Percentiles rank a stretch among this genome's conserved stretches.
Conservation (phyloP, 352 stramenopile genomes). For the Phytophthora podocarpi region DNA sequence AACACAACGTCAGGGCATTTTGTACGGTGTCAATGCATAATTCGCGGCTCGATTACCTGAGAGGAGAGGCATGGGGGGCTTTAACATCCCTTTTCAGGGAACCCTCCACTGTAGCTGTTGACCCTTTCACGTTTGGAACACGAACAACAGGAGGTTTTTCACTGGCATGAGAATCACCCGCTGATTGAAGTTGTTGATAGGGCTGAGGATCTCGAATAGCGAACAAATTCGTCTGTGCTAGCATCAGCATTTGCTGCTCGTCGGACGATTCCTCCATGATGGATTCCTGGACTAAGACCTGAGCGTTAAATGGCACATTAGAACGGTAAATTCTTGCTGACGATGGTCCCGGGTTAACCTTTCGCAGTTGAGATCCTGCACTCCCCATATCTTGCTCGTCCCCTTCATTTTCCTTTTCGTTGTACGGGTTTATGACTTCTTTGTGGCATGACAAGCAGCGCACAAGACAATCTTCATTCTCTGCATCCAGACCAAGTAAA, state of each 20-base stretch:
- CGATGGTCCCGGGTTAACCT: constrained; percentile 57
- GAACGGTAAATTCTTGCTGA: constrained; percentile 67
- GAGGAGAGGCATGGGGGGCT: constrained; percentile 19
- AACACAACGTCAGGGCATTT: background rate
- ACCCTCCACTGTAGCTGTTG: constrained; percentile 4
- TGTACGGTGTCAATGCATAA: background rate
- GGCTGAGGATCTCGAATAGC: constrained; percentile 3
- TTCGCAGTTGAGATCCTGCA: constrained; percentile 31
- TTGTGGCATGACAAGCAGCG: constrained; percentile 77
- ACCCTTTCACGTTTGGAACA: constrained; percentile 22
- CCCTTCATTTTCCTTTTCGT: constrained; percentile 16
- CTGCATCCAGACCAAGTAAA: constrained; percentile 49
- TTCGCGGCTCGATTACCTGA: constrained; percentile 28
- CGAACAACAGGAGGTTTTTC: constrained; percentile 26
- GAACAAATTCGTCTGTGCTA: background rate
- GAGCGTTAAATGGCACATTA: constrained; percentile 61
- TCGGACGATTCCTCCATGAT: constrained; percentile 26
- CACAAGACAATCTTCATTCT: constrained; percentile 70
- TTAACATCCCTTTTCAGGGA: constrained; percentile 21
- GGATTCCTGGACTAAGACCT: constrained; percentile 30
- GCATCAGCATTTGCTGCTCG: background rate
- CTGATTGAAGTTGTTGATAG: constrained; percentile 27
- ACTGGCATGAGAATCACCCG: constrained; percentile 26
- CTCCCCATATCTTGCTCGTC: constrained; percentile 31
- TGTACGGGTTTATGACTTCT: constrained; percentile 42